These are phyloP conservation scores for Leptoxyphium fumago DNA, from an alignment of 2,329 filamentous ascomycete species.

Conservation along the genomic window DNA sequence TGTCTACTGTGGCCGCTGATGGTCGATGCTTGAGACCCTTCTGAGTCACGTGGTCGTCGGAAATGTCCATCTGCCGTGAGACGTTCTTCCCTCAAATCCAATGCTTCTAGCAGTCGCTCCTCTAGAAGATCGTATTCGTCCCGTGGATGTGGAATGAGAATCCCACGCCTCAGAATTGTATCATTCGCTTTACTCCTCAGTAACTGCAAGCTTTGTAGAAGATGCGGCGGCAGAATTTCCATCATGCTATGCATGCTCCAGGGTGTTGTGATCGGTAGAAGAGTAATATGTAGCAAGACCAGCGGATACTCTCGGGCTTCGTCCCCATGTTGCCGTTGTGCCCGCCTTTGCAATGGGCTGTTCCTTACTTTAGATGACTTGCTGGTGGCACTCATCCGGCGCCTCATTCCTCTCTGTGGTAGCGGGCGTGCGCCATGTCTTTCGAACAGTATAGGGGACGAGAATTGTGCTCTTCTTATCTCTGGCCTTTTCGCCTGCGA, in stretches of 20 bases:
- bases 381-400: constrained; percentile 32
- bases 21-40: constrained; percentile 19
- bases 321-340: constrained; percentile 4
- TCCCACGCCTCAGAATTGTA: constrained; percentile 56
- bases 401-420: constrained; percentile 12
- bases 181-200: constrained; percentile 58
- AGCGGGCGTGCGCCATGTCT: constrained; percentile 27
- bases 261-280: constrained; percentile 53
- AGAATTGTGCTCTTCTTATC: constrained; percentile 47
- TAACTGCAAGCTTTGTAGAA: constrained; percentile 47
- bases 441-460: constrained; percentile 47
- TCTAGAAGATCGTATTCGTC: constrained; percentile 69
- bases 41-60: constrained; percentile 37
- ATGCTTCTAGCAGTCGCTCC: constrained; percentile 58
- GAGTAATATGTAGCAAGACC: constrained; percentile 62
- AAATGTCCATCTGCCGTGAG: constrained; percentile 68
- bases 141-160: constrained; percentile 63
- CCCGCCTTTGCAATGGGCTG: constrained; percentile 40
- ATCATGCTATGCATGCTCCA: constrained; percentile 39
- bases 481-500: constrained; percentile 53
- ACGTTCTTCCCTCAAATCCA: constrained; percentile 56
- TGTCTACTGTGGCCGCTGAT: constrained; percentile 6
- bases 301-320: constrained; percentile 37
- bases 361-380: constrained; percentile 25
- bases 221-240: constrained; percentile 35